Evolutionary conservation across 2,329 filamentous ascomycete genomes (phyloP).

Genomic region (Fusarium sp.): DNA sequence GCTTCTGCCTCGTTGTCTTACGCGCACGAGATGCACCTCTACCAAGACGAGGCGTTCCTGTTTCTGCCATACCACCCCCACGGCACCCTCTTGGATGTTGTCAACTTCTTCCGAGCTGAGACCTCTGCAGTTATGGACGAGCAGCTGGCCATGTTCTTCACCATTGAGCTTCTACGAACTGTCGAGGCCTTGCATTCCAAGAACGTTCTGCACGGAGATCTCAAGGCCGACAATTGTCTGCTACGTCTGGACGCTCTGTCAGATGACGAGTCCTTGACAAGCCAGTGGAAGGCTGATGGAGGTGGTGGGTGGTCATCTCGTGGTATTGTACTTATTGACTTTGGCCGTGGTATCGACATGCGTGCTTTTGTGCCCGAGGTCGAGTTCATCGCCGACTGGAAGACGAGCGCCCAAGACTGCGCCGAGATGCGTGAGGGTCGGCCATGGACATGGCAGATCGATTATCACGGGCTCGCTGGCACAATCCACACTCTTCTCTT

Average conservation of each 20-base stretch:
- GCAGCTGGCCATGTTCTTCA: constrained; percentile 92
- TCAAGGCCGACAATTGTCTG: constrained; percentile 96
- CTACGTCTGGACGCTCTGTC: constrained; percentile 75
- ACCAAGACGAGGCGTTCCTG: constrained; percentile 88
- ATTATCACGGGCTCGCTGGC: constrained; percentile 92
- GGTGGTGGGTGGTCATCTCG: constrained; percentile 81
- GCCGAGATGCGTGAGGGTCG: constrained; percentile 94
- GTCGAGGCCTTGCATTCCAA: constrained; percentile 86
- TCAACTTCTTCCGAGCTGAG: constrained; percentile 85
- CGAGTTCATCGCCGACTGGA: constrained; percentile 93
- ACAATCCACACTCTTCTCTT: constrained; percentile 91
- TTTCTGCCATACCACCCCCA: constrained; percentile 89
- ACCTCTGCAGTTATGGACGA: constrained; percentile 85
- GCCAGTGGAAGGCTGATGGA: constrained; percentile 79
- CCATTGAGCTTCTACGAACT: constrained; percentile 89
- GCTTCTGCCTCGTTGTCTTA: constrained; percentile 81
- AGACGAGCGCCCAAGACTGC: constrained; percentile 87
- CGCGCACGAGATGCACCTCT: constrained; percentile 92
- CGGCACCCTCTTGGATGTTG: constrained; percentile 92
- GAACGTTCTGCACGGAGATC: constrained; percentile 87
- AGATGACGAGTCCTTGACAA: constrained; percentile 60
- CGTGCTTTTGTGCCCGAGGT: constrained; percentile 80
- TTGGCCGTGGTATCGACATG: constrained; percentile 95
- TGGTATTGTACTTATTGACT: constrained; percentile 90
- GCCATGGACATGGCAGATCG: constrained; percentile 97